phyloP scores from a whole-genome alignment of 2,329 filamentous ascomycete species.

The Colletotrichum sp. region DNA sequence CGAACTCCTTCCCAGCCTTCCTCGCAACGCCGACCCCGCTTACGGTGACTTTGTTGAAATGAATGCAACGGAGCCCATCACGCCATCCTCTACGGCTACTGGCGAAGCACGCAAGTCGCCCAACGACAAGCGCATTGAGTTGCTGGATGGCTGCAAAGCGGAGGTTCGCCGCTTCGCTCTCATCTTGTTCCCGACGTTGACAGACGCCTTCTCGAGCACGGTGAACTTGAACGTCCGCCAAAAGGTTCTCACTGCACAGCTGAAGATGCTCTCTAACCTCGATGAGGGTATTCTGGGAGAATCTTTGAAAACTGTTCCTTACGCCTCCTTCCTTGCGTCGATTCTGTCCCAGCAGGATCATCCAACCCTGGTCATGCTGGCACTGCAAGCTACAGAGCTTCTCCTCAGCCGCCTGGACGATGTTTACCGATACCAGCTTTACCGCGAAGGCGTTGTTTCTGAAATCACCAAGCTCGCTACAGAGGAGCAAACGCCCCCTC shows the following conservation, averaged over 20 bases:
- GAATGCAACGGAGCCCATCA: constrained; percentile 42
- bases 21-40: constrained; percentile 53
- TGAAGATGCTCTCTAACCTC: constrained; percentile 98
- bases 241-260: constrained; percentile 92
- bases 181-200: constrained; percentile 91
- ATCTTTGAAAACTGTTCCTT: constrained; percentile 84
- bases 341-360: constrained; percentile 97
- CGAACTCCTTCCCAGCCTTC: constrained; percentile 83
- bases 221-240: constrained; percentile 94
- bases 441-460: constrained; percentile 92
- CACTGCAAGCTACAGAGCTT: constrained; percentile 87
- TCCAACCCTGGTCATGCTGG: constrained; percentile 81
- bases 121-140: constrained; percentile 81
- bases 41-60: constrained; percentile 49
- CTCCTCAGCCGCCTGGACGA: constrained; percentile 82
- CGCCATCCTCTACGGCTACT: constrained; percentile 42
- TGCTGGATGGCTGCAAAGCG: constrained; percentile 80
- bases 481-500: constrained; percentile 37
- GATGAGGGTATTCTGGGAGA: constrained; percentile 84
- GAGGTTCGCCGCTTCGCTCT: constrained; percentile 92
- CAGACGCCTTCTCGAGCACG: constrained; percentile 96
- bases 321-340: constrained; percentile 92
- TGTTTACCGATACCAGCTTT: constrained; percentile 95
- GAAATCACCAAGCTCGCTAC: constrained; percentile 84
- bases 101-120: constrained; percentile 55